Evolutionary conservation across 768 basidiomycete species (phyloP).

Genomic region (Postia placenta): DNA sequence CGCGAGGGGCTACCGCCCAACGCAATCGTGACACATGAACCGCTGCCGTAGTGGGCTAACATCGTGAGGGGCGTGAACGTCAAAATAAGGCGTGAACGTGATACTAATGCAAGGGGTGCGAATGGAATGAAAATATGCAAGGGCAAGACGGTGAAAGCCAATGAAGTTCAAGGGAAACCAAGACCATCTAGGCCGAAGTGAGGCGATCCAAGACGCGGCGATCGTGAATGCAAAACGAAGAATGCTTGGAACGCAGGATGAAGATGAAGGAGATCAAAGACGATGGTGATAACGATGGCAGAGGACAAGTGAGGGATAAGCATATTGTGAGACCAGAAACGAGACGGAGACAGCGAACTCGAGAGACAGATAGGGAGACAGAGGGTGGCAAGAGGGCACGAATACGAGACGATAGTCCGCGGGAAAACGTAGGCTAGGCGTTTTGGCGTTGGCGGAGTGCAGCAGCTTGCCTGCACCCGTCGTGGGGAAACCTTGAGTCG

Average conservation of each 20-base stretch:
- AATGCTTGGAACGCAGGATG: background rate
- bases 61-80: slow-evolving; percentile 9
- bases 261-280: background rate
- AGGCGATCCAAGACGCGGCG: background rate
- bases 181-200: slow-evolving; percentile 4
- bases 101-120: slow-evolving; percentile 1
- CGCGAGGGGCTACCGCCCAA: too few relatives aligned
- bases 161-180: background rate
- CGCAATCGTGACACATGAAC: too few relatives aligned
- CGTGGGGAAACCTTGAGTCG: too few relatives aligned
- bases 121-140: slow-evolving; percentile 1
- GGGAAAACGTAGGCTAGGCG: background rate
- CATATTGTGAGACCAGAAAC: background rate
- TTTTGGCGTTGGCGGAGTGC: background rate
- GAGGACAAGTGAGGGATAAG: background rate
- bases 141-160: background rate
- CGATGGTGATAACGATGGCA: background rate
- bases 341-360: background rate
- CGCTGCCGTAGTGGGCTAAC: too few relatives aligned
- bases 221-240: background rate
- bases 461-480: too few relatives aligned
- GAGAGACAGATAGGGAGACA: background rate
- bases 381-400: background rate
- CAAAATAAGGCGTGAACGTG: background rate
- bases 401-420: background rate